Evolutionary conservation across 208 protist genomes (phyloP), one percentile per base, ranked within the genome.

Genomic region (Angomonas deanei): DNA sequence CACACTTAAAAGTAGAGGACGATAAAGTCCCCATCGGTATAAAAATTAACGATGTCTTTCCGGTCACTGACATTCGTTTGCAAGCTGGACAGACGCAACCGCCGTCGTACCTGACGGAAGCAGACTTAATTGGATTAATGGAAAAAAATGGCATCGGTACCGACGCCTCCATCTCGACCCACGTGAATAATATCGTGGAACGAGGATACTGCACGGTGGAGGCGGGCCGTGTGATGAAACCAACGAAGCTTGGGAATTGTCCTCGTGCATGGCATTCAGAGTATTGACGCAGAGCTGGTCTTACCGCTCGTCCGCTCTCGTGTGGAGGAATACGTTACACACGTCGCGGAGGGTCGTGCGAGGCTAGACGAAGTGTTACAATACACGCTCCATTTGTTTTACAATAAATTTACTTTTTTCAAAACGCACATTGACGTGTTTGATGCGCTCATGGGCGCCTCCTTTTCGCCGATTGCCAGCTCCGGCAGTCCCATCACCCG

Each of bases 121-220:
- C 97, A 0, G 97, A 99, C 24, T 74, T 99, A 10, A 99, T 99
- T 33, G 72, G 76, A 0, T 54, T 96, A 8, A 99, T 99, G 98
- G 97, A 99, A 55, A 89, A 90, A 60, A 81, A 99, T 65, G 91
- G 94, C 31, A 99, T 99, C 57, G 98, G 98, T 30, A 99, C 98
- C 1, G 98, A 99, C 78, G 98, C 98, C 1, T 99, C 98, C 13
- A 99, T 99, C 64, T 97, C 98, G 1, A 78, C 96, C 66, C 98
- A 99, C 76, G 99, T 99, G 27, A 82, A 97, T 65, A 99, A 88
- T 39, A 95, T 99, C 49, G 74, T 97, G 30, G 80, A 98, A 49
- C 80, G 97, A 32, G 84, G 77, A 19, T 98, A 98, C 68, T 92
- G 85, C 78, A 68, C 68, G 38, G 87, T 96, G 39, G 76, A 92